phyloP scores from a whole-genome alignment of 2,329 filamentous ascomycete genomes.

The Colletotrichum tanaceti region DNA sequence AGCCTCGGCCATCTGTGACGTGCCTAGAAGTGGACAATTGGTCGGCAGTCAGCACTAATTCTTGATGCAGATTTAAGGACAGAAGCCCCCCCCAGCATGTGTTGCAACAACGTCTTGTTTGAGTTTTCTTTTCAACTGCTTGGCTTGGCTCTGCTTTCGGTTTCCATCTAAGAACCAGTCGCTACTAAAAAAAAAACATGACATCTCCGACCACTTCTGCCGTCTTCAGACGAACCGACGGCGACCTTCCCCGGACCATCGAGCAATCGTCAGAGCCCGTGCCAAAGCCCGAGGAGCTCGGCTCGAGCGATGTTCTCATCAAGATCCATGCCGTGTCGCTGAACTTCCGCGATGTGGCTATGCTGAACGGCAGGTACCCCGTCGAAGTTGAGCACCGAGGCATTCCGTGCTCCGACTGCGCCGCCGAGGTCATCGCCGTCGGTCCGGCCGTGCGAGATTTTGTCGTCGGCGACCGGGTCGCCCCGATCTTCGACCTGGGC shows the following conservation, averaged over 20 bases:
- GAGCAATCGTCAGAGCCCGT: not conserved
- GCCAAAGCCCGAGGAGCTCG: conserved; percentile 11
- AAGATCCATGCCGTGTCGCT: conserved; percentile 42
- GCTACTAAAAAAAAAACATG: not conserved
- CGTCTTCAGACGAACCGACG: not conserved
- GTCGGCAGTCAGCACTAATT: not conserved
- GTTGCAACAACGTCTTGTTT: too few relatives aligned
- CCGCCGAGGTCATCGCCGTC: conserved; percentile 43
- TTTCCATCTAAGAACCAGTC: not conserved
- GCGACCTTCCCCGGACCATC: not conserved
- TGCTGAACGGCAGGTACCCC: conserved; percentile 45
- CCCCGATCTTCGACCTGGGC: conserved; percentile 35
- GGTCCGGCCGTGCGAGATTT: conserved; percentile 43
- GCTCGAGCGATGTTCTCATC: conserved; percentile 38
- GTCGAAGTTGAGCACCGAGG: conserved; percentile 32
- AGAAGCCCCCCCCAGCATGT: not conserved
- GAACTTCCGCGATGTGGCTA: conserved; percentile 45
- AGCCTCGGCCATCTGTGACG: not conserved
- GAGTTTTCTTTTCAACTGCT: not conserved
- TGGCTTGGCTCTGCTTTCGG: not conserved
- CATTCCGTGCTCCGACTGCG: conserved; percentile 43
- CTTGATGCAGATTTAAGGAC: not conserved
- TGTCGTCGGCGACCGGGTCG: conserved; percentile 43
- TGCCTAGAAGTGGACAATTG: not conserved
- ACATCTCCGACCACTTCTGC: not conserved